phyloP scores from a whole-genome alignment of 1,284 basidiomycete species.

The Pyrrhoderma lamaoense region DNA sequence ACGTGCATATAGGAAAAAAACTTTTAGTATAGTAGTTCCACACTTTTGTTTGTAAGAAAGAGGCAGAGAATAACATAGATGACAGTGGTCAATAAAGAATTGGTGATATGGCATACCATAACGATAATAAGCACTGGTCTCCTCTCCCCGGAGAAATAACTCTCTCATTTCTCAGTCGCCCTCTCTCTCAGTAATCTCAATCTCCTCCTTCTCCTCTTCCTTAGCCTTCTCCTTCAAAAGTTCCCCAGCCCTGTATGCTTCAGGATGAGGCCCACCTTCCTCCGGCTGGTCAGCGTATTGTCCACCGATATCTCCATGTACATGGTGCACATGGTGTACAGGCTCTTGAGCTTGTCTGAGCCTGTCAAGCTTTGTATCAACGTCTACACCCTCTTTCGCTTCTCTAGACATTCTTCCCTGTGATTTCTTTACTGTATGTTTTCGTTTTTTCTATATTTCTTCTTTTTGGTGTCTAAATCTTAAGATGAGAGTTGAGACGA shows the following conservation, averaged over 20 bases:
- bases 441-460: too few species aligned
- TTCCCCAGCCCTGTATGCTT: neutral
- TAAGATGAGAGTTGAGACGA: too few species aligned
- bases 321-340: slow-evolving; percentile 11
- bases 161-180: too few species aligned
- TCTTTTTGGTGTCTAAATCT: too few species aligned
- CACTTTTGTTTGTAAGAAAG: neutral
- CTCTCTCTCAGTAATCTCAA: neutral
- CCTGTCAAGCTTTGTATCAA: too few species aligned
- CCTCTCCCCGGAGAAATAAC: neutral
- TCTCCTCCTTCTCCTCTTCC: neutral
- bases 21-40: neutral
- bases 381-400: too few species aligned
- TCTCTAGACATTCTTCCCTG: too few species aligned
- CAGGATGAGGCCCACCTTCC: neutral
- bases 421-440: too few species aligned
- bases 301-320: slow-evolving; percentile 11
- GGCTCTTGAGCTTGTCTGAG: too few species aligned
- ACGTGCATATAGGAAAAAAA: neutral
- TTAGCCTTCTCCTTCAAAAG: neutral
- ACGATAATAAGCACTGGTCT: slow-evolving; percentile 36
- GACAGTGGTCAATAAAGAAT: neutral
- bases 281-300: slow-evolving; percentile 5
- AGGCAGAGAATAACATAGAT: too few species aligned
- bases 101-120: slow-evolving; percentile 33